These are phyloP conservation scores for Ambrosiella cleistominuta DNA, from an alignment of 2,329 filamentous ascomycete species.

Conservation along the genomic window DNA sequence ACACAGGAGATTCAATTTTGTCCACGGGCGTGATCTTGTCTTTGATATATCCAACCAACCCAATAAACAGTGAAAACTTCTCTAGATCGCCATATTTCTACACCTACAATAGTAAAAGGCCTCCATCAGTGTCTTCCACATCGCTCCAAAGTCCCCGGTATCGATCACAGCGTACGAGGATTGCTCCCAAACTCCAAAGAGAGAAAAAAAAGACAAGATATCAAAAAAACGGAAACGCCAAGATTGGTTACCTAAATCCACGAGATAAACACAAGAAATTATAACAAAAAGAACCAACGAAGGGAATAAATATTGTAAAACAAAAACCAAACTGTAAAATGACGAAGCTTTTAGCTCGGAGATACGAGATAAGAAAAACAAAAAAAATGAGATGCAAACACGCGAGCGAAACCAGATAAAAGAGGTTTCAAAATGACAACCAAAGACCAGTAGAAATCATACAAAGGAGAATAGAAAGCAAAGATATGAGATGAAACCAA, in stretches of 20 bases:
- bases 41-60: too few species aligned
- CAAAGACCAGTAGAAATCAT: neutral
- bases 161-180: neutral
- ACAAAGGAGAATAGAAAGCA: neutral
- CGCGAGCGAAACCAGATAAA: neutral
- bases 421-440: neutral
- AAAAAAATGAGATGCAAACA: conserved; percentile 1
- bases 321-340: neutral
- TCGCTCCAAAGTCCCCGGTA: neutral
- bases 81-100: neutral
- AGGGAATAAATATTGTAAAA: neutral
- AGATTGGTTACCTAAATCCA: neutral
- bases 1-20: too few species aligned
- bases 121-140: neutral
- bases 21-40: too few species aligned
- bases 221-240: neutral
- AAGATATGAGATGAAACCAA: neutral
- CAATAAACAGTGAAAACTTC: neutral
- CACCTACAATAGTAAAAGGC: neutral
- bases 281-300: neutral
- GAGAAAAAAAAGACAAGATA: neutral
- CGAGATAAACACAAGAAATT: neutral
- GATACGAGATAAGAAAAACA: neutral
- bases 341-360: neutral
- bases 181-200: neutral